These are phyloP conservation scores for Thamnidium elegans DNA, from an alignment of 192 early-diverging fungal genomes.

Conservation along the genomic window DNA sequence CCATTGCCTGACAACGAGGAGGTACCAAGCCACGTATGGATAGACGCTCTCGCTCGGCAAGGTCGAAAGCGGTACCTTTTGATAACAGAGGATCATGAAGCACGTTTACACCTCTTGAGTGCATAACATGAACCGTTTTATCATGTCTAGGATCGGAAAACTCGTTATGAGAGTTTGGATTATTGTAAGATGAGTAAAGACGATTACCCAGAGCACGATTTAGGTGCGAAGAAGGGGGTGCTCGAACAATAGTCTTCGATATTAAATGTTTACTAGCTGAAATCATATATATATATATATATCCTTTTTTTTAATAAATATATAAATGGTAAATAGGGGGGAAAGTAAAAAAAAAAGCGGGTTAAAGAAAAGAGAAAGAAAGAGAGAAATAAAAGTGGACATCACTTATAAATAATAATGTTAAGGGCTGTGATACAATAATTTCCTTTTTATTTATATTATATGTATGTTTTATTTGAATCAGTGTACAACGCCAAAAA, in stretches of 20 bases:
- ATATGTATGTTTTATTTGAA: no score
- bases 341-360: neutral
- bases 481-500: no score
- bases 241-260: neutral
- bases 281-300: no score
- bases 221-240: no score
- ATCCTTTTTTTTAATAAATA: no score
- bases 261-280: neutral
- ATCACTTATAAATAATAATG: neutral
- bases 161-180: neutral
- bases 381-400: neutral
- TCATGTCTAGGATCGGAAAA: conserved; percentile 12
- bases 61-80: conserved; percentile 49
- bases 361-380: neutral
- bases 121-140: conserved; percentile 31
- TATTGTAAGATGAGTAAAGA: no score
- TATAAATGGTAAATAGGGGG: no score
- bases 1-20: conserved; percentile 53
- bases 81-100: conserved; percentile 52
- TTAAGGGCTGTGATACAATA: neutral
- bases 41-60: conserved; percentile 49
- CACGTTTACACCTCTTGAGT: conserved; percentile 44
- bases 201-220: no score
- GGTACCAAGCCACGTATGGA: conserved; percentile 53
- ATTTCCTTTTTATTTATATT: no score